Evolutionary conservation across 768 basidiomycete genomes (phyloP).

Genomic region (Erythrobasidium yunnanense): DNA sequence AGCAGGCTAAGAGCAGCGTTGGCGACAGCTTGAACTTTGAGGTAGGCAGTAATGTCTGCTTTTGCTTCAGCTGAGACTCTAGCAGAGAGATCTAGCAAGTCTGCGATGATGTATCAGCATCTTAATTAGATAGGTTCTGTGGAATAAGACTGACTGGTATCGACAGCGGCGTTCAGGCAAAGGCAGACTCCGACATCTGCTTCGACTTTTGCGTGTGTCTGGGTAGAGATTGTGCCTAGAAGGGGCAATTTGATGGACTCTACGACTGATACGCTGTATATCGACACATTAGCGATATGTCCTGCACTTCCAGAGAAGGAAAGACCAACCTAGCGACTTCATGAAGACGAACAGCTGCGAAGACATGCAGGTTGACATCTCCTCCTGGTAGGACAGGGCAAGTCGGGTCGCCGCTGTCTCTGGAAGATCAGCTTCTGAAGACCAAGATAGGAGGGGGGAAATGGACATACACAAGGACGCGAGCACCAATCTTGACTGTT

Average conservation of each 20-base stretch:
- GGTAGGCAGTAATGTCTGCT: constrained; percentile 3
- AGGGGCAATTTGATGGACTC: background rate
- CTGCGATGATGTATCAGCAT: background rate
- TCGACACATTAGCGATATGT: background rate
- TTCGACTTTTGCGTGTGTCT: background rate
- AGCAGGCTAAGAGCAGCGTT: background rate
- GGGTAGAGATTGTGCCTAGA: background rate
- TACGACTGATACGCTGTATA: background rate
- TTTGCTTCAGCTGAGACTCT: background rate
- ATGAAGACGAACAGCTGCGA: constrained; percentile 14
- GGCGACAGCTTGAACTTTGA: background rate
- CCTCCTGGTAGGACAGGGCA: background rate
- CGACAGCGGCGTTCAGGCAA: background rate
- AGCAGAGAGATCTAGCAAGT: background rate
- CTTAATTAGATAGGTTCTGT: background rate
- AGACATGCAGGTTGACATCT: constrained; percentile 5
- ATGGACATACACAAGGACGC: background rate
- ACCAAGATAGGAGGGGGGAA: background rate
- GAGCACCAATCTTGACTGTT: too few relatives aligned
- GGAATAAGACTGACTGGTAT: background rate
- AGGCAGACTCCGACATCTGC: constrained; percentile 7
- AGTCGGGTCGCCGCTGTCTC: background rate
- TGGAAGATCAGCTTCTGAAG: background rate
- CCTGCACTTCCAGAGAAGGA: background rate
- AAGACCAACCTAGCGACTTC: constrained; percentile 7